Evolutionary conservation across 2,329 filamentous ascomycete species (phyloP).

Genomic region (Diaporthe vaccinii): DNA sequence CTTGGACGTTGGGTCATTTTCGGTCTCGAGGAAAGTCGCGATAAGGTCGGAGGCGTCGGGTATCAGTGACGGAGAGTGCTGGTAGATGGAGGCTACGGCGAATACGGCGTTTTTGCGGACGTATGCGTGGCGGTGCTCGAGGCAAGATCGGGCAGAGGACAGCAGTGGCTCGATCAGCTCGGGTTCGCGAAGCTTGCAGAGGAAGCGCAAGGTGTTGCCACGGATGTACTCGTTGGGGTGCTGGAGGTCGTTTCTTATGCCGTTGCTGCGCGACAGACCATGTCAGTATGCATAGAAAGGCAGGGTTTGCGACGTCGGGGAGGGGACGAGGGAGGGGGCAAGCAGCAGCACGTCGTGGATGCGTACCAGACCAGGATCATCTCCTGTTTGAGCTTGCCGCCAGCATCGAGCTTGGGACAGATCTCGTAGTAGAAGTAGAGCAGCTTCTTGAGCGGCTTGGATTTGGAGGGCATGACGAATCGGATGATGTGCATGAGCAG

Average conservation of each 20-base stretch:
- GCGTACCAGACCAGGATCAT: constrained; percentile 98
- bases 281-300: constrained; percentile 45
- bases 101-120: constrained; percentile 99
- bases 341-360: constrained; percentile 14
- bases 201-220: constrained; percentile 97
- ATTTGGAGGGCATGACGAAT: constrained; percentile 99
- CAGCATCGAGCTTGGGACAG: constrained; percentile 93
- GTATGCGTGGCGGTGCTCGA: constrained; percentile 97
- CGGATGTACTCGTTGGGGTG: constrained; percentile 98
- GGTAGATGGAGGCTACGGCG: constrained; percentile 91
- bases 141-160: constrained; percentile 89
- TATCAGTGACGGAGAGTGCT: constrained; percentile 91
- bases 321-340: neutral
- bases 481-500: constrained; percentile 99
- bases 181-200: constrained; percentile 94
- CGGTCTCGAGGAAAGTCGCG: constrained; percentile 87
- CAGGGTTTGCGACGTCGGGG: constrained; percentile 13
- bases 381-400: constrained; percentile 97
- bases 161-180: constrained; percentile 97
- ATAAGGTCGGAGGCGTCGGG: constrained; percentile 96
- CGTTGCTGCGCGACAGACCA: constrained; percentile 75
- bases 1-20: constrained; percentile 97
- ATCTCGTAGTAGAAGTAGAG: constrained; percentile 99
- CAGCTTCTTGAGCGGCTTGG: constrained; percentile 96
- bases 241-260: constrained; percentile 96